Evolutionary conservation across 768 basidiomycete genomes (phyloP).

Genomic region (Tulasnella sp.): DNA sequence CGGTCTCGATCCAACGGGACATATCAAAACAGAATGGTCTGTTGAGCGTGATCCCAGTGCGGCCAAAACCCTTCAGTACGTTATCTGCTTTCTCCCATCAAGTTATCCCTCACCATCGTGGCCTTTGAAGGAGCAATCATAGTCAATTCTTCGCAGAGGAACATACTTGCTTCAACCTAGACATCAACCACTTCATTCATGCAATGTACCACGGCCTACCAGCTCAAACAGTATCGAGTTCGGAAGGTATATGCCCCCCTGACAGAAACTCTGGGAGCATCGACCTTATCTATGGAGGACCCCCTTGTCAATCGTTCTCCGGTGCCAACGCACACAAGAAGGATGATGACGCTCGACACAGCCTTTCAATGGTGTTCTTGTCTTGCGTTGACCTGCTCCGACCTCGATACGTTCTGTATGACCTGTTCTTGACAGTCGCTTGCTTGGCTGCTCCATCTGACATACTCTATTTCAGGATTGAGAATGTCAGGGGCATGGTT

Average conservation of each 20-base stretch:
- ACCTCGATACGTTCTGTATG: slow-evolving; percentile 19
- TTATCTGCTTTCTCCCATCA: slow-evolving; percentile 4
- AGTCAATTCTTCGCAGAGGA: slow-evolving; percentile 30
- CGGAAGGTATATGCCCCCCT: neutral
- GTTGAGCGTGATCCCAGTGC: slow-evolving; percentile 71
- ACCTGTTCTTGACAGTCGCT: neutral
- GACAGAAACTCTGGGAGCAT: slow-evolving; percentile 40
- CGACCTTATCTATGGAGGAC: slow-evolving; percentile 55
- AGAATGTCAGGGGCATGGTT: slow-evolving; percentile 6
- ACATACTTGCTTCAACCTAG: slow-evolving; percentile 52
- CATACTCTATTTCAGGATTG: slow-evolving; percentile 22
- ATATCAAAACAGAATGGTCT: slow-evolving; percentile 10
- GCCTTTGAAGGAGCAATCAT: slow-evolving; percentile 38
- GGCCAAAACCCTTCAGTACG: slow-evolving; percentile 50
- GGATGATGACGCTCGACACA: slow-evolving; percentile 39
- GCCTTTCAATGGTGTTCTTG: slow-evolving; percentile 40
- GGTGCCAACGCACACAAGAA: slow-evolving; percentile 57
- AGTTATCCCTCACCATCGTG: too few species aligned
- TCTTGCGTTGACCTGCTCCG: slow-evolving; percentile 37
- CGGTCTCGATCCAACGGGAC: slow-evolving; percentile 4
- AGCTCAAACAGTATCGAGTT: neutral
- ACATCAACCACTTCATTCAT: slow-evolving; percentile 50
- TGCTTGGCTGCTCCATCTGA: slow-evolving; percentile 28
- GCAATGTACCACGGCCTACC: slow-evolving; percentile 47
- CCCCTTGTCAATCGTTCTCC: slow-evolving; percentile 75